phyloP scores from a whole-genome alignment of 192 early-diverging fungal genomes.

The Oehlia diaphana region DNA sequence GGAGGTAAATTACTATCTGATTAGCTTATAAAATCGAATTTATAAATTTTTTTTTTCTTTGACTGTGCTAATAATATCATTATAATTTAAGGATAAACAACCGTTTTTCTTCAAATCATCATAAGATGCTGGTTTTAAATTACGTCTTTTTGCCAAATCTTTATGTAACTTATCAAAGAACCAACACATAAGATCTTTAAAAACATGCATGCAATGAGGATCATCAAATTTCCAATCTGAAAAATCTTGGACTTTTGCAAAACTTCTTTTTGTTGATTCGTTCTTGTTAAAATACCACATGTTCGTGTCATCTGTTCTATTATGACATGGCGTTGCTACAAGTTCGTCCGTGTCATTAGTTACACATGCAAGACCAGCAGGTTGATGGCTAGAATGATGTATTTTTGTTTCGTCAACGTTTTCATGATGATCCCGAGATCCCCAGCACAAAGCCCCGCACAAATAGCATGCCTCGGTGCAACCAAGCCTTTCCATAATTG shows the following conservation, averaged over 20 bases:
- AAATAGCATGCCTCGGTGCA: constrained; percentile 20
- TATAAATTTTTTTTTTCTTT: too few relatives aligned
- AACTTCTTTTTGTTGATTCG: too few relatives aligned
- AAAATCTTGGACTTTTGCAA: too few relatives aligned
- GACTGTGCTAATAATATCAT: constrained; percentile 3
- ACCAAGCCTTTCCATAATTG: constrained; percentile 23
- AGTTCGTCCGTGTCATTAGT: background rate
- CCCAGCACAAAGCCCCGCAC: constrained; percentile 29
- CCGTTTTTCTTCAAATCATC: background rate
- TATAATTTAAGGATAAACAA: background rate
- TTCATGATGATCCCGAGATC: constrained; percentile 4
- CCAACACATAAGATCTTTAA: constrained; percentile 30
- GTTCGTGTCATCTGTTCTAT: background rate
- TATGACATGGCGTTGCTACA: constrained; percentile 8
- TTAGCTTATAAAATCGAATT: too few relatives aligned
- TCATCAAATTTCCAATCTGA: constrained; percentile 28
- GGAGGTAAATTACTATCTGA: too few relatives aligned
- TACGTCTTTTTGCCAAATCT: background rate
- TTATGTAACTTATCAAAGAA: constrained; percentile 27
- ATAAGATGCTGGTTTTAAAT: background rate
- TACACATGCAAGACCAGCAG: background rate
- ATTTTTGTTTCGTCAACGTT: background rate
- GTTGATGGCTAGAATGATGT: constrained; percentile 31
- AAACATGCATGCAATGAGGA: background rate
- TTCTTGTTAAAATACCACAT: too few relatives aligned